Base-by-base conservation (phyloP, 495 filamentous ascomycete species). In the Apodospora peruviana region DNA sequence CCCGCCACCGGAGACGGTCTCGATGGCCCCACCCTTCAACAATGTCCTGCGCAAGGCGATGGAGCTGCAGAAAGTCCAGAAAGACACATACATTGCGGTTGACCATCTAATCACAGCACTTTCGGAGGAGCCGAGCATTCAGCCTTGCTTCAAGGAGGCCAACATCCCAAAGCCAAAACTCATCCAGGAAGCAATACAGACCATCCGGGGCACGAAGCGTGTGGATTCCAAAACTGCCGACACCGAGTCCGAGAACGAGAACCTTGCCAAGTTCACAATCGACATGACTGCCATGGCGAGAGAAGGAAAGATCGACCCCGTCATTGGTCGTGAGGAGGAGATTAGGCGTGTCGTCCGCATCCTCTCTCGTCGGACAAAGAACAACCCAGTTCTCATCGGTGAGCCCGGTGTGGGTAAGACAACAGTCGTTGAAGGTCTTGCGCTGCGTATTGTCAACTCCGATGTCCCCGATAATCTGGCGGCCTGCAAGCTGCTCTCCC, bases 371-470 rank as follows among this genome's bases (percentile, higher is more conserved):
- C 81, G 93, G 55, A 97, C 93, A 41, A 98, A 98, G 80, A 98
- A 98, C 74, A 98, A 98, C 63, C 93, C 93, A 3, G 93, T 96
- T 14, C 78, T 98, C 51, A 79, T 81, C 48, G 93, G 93, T 66
- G 93, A 97, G 65, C 93, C 93, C 8, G 93, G 93, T 83, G 93
- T 98, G 14, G 93, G 93, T 55, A 98, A 98, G 74, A 98, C 93
- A 11, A 96, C 93, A 2, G 90, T 98, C 43, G 91, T 96, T 24
- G 93, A 98, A 73, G 94, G 93, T 56, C 77, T 98, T n/a, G 93
- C 93, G 8, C 86, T 83, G 58, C 84, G 93, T 21, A 97, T 98
- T 45, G 89, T 96, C 69, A 95, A 98, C 57, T 80, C 86, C 36
- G 93, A 97, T 74, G 86, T 98, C 0, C 93, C 93, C 23, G 91